Conservation (phyloP, 2,329 filamentous ascomycete species). For the Talaromyces albobiverticillius region DNA sequence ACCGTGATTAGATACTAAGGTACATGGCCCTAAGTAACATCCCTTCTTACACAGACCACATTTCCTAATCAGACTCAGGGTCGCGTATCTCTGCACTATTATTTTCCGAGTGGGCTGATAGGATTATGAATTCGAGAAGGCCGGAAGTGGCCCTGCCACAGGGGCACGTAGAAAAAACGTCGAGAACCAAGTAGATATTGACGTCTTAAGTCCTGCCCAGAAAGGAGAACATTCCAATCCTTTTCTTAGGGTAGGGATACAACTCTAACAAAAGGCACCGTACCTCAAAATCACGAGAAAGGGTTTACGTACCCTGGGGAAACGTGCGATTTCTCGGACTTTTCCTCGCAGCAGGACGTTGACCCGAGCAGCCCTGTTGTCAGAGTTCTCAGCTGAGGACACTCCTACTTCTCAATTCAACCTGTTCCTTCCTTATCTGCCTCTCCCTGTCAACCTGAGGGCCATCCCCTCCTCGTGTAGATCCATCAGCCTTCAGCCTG, state of each 20-base stretch:
- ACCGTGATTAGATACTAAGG: too few species aligned
- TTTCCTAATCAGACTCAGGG: too few species aligned
- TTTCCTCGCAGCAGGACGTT: constrained; percentile 5
- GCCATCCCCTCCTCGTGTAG: constrained; percentile 7
- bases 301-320: not conserved
- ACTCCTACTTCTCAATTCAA: not conserved
- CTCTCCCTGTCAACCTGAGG: constrained; percentile 1
- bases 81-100: too few species aligned
- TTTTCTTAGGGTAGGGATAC: not conserved
- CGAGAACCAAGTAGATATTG: not conserved
- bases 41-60: too few species aligned
- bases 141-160: constrained; percentile 2
- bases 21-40: too few species aligned
- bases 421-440: not conserved
- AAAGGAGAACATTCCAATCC: constrained; percentile 10
- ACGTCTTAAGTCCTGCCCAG: not conserved
- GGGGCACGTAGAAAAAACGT: constrained; percentile 1
- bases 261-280: not conserved
- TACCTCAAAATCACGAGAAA: not conserved
- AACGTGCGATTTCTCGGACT: not conserved
- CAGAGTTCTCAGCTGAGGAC: not conserved
- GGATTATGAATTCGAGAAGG: not conserved
- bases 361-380: not conserved
- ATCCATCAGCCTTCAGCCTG: not conserved
- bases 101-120: not conserved